Evolutionary conservation across 2,329 filamentous ascomycete species (phyloP), one percentile per base, ranked within the genome.

Genomic region (Nemania sp.): DNA sequence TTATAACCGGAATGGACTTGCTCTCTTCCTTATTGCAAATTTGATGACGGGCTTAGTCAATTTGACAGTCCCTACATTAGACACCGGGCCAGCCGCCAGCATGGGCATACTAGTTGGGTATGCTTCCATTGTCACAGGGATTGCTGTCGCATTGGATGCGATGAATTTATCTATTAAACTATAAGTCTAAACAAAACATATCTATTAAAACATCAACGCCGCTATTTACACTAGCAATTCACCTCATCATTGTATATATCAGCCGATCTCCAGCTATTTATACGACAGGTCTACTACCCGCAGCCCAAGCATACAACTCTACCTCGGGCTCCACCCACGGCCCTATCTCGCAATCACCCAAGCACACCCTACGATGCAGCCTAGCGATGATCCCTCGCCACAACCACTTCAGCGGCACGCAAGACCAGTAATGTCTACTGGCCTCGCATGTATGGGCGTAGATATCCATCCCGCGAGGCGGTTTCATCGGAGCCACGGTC

Each of bases 11-110:
- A 97, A 97, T 64, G 92, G 94, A 0, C 76, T 99, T 41, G 84
- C 83, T 0, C 73, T 97, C 1, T 99, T 99, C 68, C 72, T 99
- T 54, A 67, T 92, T 31, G 92, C 94, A 2, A 99, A 99, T 68
- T 72, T 99, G 41, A 72, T 96, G 58, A 99, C 94, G 0, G 94
- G 94, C 0, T 68, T 91, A 14, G 87, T 97, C 49, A 99, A 99
- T 70, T 78, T 99, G 79, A 89, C 86, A 3, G 72, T 97, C 49
- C 86, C 87, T 33, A 99, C 94, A 2, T 73, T 97, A 60, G 81
- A 93, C 68, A 84, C 88, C 59, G 79, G 78, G 4, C 81, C 83
- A 7, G 64, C 80, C 3, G 70, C 75, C 51, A 83, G 91, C 0
- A 90, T 96, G 83, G 85, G 71, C 0, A 84, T 97, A 28, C 71